Percentiles rank a stretch among this genome's conserved stretches.
These are phyloP conservation scores for Theobroma grandiflorum DNA, from an alignment of 441 rosid species.

Conservation along the genomic window DNA sequence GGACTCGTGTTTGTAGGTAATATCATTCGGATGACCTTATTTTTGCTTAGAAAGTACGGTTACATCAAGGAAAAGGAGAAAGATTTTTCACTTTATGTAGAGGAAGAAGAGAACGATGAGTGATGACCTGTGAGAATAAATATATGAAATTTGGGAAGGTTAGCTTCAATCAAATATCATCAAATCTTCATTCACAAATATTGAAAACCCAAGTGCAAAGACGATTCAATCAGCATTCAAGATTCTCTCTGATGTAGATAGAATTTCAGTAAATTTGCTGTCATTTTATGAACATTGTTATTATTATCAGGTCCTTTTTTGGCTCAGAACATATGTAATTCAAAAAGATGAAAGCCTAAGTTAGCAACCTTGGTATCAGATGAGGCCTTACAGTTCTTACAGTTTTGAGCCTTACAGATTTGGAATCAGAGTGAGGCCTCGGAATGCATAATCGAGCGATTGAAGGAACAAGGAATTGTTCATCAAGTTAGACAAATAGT, in stretches of 20 bases:
- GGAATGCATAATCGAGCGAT: neutral
- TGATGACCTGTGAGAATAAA: neutral
- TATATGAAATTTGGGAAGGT: neutral
- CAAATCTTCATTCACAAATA: neutral
- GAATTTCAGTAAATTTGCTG: neutral
- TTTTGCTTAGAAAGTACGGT: conserved; percentile 4
- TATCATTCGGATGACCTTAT: conserved; percentile 5
- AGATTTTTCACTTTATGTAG: neutral
- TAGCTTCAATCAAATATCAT: neutral
- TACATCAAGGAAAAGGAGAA: neutral
- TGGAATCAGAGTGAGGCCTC: too few relatives aligned
- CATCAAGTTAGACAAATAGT: too few relatives aligned
- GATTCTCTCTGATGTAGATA: neutral
- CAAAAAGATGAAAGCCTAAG: neutral
- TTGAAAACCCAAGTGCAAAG: neutral
- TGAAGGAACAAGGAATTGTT: too few relatives aligned
- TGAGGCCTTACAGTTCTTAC: too few relatives aligned
- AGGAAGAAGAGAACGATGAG: conserved; percentile 4
- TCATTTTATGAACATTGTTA: neutral
- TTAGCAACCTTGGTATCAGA: too few relatives aligned
- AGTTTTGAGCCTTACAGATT: too few relatives aligned
- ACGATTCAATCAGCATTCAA: neutral
- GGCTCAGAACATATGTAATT: neutral
- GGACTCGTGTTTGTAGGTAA: neutral
- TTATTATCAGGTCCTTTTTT: neutral